Base-by-base conservation (phyloP, 768 basidiomycete genomes). In the Leccinum olivaceopallidum region DNA sequence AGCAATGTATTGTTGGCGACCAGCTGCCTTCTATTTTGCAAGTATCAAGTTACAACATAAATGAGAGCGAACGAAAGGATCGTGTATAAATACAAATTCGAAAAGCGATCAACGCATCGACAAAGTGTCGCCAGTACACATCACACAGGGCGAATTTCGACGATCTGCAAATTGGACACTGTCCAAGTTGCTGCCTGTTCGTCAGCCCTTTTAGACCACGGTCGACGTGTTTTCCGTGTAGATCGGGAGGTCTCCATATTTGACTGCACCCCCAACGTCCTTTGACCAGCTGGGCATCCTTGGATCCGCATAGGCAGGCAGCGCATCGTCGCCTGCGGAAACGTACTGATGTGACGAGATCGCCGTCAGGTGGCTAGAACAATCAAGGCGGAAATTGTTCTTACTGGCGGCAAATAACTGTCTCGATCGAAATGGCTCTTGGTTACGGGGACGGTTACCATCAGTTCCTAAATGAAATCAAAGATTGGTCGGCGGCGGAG, bases 331-430 rank as follows among this genome's bases (percentile, higher is more conserved):
- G 13, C 77, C 75, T 2, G 69, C 69, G 56, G 78, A 77, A 56
- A 83, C 74, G 60, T 80, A 77, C 73, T 79, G 62, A 60, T 24
- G 36, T 24, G 44, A n/a, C 49, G 24, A 32, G 16, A n/a, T 16
- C 44, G 44, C 44, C 34, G 55, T 64, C 52, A 60, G 30, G 30
- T 36, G 13, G n/a, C 16, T 20, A 32, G 22, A 44, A 37, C 14
- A 7, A 13, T 7, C 18, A 18, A 28, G 6, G 32, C 4, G 14
- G 18, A 28, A 44, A 42, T 4, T 5, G 0, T 9, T 42, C 77
- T 67, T 62, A 80, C 79, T 7, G 80, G 74, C 9, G 84, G 83
- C 20, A 81, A 72, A 63, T 68, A 72, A 6, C 77, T 76, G 36
- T 78, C 75, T 4, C 76, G 76, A 60, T 80, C 76, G 66, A 82